Evolutionary conservation across 805 yeast species (phyloP).

Genomic region (Metschnikowia lochheadii): DNA sequence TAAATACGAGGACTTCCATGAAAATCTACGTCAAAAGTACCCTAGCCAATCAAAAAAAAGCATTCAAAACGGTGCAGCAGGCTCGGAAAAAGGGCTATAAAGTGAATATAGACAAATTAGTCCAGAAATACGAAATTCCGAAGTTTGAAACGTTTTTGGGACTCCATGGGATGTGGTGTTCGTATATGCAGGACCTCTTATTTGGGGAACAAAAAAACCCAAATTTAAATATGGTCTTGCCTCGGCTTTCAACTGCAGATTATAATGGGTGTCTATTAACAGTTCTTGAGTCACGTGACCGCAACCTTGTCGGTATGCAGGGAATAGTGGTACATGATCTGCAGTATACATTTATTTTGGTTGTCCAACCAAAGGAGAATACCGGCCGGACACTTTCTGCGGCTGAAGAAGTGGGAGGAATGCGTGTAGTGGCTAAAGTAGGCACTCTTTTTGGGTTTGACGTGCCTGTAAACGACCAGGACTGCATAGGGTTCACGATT

Average conservation of each 20-base stretch:
- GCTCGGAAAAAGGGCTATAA: constrained; percentile 21
- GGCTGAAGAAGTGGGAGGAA: constrained; percentile 51
- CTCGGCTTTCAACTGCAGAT: constrained; percentile 71
- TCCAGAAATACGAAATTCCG: constrained; percentile 30
- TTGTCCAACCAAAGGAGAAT: constrained; percentile 43
- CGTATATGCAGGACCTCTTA: constrained; percentile 57
- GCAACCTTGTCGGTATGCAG: constrained; percentile 51
- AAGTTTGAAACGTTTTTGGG: constrained; percentile 48
- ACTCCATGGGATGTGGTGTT: constrained; percentile 68
- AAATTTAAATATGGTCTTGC: constrained; percentile 33
- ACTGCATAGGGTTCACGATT: constrained; percentile 53
- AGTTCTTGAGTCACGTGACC: constrained; percentile 56
- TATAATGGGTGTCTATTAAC: constrained; percentile 69
- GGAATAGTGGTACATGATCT: constrained; percentile 88
- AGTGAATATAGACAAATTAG: constrained; percentile 18
- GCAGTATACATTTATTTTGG: constrained; percentile 63
- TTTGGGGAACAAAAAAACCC: constrained; percentile 31
- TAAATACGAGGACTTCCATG: constrained; percentile 39
- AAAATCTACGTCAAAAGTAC: constrained; percentile 37
- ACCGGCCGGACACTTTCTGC: constrained; percentile 18
- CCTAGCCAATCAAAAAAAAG: constrained; percentile 34
- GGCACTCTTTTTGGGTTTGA: constrained; percentile 60
- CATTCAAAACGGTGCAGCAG: constrained; percentile 35
- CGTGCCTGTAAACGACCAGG: constrained; percentile 31
- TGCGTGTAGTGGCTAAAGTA: constrained; percentile 62